phyloP scores from a whole-genome alignment of 176 grass and related monocot species.

The Carex pumila region DNA sequence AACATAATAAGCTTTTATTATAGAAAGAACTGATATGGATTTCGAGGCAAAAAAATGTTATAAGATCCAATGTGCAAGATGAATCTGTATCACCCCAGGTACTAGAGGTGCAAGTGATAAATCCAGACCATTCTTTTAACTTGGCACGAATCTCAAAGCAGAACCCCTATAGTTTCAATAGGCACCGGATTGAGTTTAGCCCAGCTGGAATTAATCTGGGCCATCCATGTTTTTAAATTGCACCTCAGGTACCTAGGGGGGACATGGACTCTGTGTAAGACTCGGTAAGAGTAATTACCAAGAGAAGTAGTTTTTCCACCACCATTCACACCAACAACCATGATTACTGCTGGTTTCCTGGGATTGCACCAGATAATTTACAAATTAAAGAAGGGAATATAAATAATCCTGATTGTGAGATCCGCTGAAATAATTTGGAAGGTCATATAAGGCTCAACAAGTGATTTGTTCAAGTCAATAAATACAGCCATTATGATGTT shows the following conservation, averaged over 20 bases:
- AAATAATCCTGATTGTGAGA: conserved; percentile 2
- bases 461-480: not conserved
- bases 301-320: conserved; percentile 90
- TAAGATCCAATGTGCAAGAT: not conserved
- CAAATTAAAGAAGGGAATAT: not conserved
- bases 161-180: too few relatives aligned
- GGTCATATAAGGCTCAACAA: not conserved
- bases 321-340: conserved; percentile 95
- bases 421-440: not conserved
- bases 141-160: too few relatives aligned
- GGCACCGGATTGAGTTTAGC: too few relatives aligned
- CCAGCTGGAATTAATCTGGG: too few relatives aligned
- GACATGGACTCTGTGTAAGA: not conserved
- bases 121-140: too few relatives aligned
- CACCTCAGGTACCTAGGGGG: too few relatives aligned
- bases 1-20: not conserved
- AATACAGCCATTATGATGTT: not conserved
- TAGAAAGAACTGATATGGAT: not conserved
- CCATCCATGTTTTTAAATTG: too few relatives aligned
- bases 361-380: conserved; percentile 7
- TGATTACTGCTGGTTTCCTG: conserved; percentile 80
- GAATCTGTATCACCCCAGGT: too few relatives aligned
- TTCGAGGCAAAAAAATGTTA: not conserved
- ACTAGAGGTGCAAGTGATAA: too few relatives aligned
- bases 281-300: conserved; percentile 35